phyloP scores from a whole-genome alignment of 306 rosid species.

The Dryas drummondii region DNA sequence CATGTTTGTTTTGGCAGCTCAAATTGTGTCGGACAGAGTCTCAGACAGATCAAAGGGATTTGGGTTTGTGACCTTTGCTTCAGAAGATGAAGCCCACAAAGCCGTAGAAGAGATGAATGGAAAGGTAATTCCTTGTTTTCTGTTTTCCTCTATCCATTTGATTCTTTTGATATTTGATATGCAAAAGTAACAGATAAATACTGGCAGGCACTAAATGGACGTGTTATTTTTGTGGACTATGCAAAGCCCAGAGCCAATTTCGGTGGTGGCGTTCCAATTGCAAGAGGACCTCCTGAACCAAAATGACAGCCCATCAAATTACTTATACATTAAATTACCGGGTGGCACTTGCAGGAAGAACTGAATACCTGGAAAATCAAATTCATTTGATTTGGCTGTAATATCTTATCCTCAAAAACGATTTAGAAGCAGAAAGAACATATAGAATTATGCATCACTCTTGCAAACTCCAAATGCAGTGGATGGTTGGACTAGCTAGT shows the following conservation, averaged over 20 bases:
- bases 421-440: neutral
- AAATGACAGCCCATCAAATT: constrained; percentile 22
- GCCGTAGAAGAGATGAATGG: constrained; percentile 80
- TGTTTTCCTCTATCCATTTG: neutral
- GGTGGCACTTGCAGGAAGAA: constrained; percentile 1
- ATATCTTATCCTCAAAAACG: neutral
- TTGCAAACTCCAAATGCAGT: neutral
- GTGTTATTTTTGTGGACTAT: constrained; percentile 76
- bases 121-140: constrained; percentile 44
- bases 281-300: constrained; percentile 82
- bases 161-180: neutral
- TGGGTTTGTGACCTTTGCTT: constrained; percentile 87
- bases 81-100: constrained; percentile 73
- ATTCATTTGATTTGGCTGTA: neutral
- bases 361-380: neutral
- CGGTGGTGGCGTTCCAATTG: constrained; percentile 59
- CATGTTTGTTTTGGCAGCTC: constrained; percentile 51
- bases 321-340: neutral
- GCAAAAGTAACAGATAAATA: constrained; percentile 23
- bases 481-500: neutral
- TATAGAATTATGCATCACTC: neutral
- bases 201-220: constrained; percentile 74
- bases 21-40: constrained; percentile 65
- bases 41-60: constrained; percentile 84
- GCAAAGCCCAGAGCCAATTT: constrained; percentile 55